These are phyloP conservation scores for Fusarium sp. DNA, from an alignment of 2,329 filamentous ascomycete genomes.

Conservation along the genomic window DNA sequence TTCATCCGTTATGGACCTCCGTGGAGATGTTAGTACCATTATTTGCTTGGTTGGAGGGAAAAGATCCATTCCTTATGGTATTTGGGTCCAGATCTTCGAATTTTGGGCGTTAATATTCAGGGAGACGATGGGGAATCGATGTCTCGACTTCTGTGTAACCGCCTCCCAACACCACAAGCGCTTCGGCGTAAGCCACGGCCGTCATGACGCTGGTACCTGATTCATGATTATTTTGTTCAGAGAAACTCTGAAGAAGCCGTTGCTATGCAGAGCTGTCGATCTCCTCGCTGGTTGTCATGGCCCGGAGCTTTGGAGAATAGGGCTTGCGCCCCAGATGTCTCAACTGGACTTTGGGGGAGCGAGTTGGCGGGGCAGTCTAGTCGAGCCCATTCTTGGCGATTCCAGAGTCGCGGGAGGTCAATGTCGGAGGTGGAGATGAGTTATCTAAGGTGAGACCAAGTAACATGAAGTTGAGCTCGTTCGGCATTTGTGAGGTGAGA, in stretches of 20 bases:
- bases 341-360: slow-evolving; percentile 9
- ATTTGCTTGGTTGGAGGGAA: slow-evolving; percentile 1
- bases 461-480: neutral
- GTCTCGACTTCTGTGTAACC: slow-evolving; percentile 10
- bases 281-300: slow-evolving; percentile 15
- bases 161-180: neutral
- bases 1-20: slow-evolving; percentile 1
- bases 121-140: slow-evolving; percentile 3
- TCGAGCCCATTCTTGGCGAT: slow-evolving; percentile 20
- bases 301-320: neutral
- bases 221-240: neutral
- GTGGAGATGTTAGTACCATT: slow-evolving; percentile 11
- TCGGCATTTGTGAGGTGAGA: neutral
- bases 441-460: slow-evolving; percentile 20
- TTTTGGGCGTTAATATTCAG: neutral
- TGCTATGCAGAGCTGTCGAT: slow-evolving; percentile 3
- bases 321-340: slow-evolving; percentile 18
- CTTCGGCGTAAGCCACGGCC: neutral
- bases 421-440: slow-evolving; percentile 16
- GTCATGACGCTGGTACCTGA: neutral
- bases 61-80: slow-evolving; percentile 9
- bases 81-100: neutral
- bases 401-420: slow-evolving; percentile 20
- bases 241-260: slow-evolving; percentile 4
- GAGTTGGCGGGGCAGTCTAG: slow-evolving; percentile 21